Conservation (phyloP, 2,329 filamentous ascomycete genomes). For the Claviceps sp. region DNA sequence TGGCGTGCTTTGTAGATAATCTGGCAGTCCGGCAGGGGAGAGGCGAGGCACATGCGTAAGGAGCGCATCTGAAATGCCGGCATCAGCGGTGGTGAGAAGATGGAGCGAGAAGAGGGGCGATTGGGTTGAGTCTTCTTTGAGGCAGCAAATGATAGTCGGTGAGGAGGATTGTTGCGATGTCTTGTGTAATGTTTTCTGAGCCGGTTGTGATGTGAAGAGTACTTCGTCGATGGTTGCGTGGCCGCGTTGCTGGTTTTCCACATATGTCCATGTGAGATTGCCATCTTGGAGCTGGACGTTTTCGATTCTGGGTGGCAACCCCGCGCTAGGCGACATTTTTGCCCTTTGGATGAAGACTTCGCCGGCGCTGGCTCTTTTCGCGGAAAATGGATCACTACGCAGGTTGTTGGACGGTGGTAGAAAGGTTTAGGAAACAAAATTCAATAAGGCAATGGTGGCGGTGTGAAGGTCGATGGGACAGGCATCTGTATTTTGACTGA, state of each 20-base stretch:
- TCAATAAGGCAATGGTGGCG: background rate
- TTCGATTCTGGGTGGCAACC: slow-evolving; percentile 4
- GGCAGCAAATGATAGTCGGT: slow-evolving; percentile 20
- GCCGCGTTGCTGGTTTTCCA: slow-evolving; percentile 7
- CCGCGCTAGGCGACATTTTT: slow-evolving; percentile 1
- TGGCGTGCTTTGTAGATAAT: slow-evolving; percentile 17
- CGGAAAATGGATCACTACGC: background rate
- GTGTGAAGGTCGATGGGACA: background rate
- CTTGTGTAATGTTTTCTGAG: background rate
- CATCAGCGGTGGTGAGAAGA: slow-evolving; percentile 15
- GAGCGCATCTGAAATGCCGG: slow-evolving; percentile 19
- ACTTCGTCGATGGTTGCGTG: slow-evolving; percentile 14
- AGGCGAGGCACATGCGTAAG: slow-evolving; percentile 22
- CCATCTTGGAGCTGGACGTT: slow-evolving; percentile 12
- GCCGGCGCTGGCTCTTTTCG: background rate
- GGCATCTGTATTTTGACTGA: background rate
- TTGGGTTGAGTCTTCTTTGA: slow-evolving; percentile 22
- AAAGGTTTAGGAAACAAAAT: background rate
- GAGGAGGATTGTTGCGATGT: background rate
- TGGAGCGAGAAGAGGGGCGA: slow-evolving; percentile 13
- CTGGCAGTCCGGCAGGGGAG: slow-evolving; percentile 18
- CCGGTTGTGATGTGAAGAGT: slow-evolving; percentile 13
- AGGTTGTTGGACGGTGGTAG: background rate
- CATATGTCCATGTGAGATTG: slow-evolving; percentile 16
- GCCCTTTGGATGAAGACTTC: too few species aligned